Base-by-base conservation (phyloP, 257 asterid species). In the Voacanga thouarsii region DNA sequence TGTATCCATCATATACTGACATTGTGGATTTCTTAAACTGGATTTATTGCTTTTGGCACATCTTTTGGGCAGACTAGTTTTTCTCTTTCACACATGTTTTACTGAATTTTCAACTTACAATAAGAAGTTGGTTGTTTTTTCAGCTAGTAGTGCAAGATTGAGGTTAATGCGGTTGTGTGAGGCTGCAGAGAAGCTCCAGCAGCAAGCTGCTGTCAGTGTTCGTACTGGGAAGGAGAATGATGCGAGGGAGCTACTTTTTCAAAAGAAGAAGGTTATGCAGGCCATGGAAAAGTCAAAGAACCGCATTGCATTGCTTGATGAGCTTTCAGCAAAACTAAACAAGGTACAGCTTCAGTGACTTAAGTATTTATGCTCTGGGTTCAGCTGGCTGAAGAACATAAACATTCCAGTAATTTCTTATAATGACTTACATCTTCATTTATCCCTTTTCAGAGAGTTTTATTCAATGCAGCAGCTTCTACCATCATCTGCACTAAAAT, bases 261-360 rank as follows among this genome's bases (percentile, higher is more conserved):
- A 93, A 78, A 95, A 91, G 88, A 95, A 89, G 88, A 89, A 93
- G 88, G 92, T 95, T 74, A 86, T 91, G 94, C 90, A 89, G 82
- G 96, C 96, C n/a, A 84, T 93, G 92, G 97, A 93, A 87, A 90
- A 88, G 78, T 83, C 93, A 82, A 90, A 90, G 93, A 80, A 76
- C 77, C 96, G 98, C 83, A 89, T 95, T 51, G 93, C 87, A 81
- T 84, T 92, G 85, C 89, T 91, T 43, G 98, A 95, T 60, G 90
- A 89, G 86, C 96, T 95, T 53, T 82, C 91, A 26, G 80, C 84
- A 30, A 93, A 93, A 84, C 91, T 93, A 50, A 88, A 87, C 79
- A 89, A 90, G 99, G 99, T 95, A 84, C 30, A 50, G 74, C 16
- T 74, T 59, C 41, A 4, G 24, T 72, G 37, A 59, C 39, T 44